A percentile compares a stretch with the other conserved stretches of the same genome.
Conservation (phyloP, 2,329 filamentous ascomycete genomes). For the Plectosphaerella plurivora region DNA sequence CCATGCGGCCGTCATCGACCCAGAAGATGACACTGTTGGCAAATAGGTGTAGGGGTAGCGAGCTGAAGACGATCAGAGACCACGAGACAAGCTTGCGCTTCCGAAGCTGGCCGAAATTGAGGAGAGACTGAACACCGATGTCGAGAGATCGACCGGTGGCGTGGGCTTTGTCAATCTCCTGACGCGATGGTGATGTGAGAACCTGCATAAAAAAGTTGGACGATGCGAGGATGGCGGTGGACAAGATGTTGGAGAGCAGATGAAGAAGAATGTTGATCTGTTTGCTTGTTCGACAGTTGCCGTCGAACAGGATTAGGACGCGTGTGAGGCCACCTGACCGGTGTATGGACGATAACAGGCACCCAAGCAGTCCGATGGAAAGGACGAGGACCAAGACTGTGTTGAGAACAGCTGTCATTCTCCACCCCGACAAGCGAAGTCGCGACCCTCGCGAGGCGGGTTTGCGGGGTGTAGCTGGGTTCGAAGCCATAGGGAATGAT, state of each 20-base stretch:
- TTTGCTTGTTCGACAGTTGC: conserved; percentile 8
- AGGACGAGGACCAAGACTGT: neutral
- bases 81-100: conserved; percentile 13
- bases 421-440: neutral
- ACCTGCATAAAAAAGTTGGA: conserved; percentile 15
- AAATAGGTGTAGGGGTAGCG: conserved; percentile 21
- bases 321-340: neutral
- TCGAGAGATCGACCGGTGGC: conserved; percentile 31
- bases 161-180: conserved; percentile 36
- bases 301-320: conserved; percentile 5
- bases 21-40: conserved; percentile 13
- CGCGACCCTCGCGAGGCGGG: neutral
- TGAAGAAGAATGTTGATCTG: conserved; percentile 26
- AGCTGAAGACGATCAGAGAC: conserved; percentile 14
- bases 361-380: neutral
- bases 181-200: conserved; percentile 8
- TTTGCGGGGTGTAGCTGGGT: neutral
- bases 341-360: neutral
- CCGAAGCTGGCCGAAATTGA: conserved; percentile 23
- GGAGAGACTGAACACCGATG: conserved; percentile 36
- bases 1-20: conserved; percentile 5
- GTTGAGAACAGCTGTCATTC: neutral
- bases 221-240: conserved; percentile 5
- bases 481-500: neutral
- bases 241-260: conserved; percentile 38